Evolutionary conservation across 208 protist species (phyloP).

Genomic region (Leishmania tropica): DNA sequence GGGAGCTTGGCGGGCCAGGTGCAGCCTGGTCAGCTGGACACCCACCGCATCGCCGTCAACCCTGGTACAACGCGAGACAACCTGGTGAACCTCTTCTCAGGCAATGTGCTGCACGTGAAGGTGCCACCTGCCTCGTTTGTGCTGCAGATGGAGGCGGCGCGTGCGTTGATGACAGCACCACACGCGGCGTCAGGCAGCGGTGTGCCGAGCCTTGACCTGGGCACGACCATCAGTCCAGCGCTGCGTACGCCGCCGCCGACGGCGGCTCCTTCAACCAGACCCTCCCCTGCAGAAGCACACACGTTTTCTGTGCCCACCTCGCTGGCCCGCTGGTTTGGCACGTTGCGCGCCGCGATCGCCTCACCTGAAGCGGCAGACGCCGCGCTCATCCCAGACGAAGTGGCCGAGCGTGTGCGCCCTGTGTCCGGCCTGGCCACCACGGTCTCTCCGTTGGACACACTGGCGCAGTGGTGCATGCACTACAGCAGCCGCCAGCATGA

Average conservation of each 20-base stretch:
- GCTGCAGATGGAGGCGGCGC: slow-evolving; percentile 36
- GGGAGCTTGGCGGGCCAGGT: slow-evolving; percentile 42
- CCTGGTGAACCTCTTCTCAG: slow-evolving; percentile 59
- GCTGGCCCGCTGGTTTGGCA: background rate
- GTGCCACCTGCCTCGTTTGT: slow-evolving; percentile 78
- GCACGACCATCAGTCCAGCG: background rate
- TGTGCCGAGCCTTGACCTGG: slow-evolving; percentile 1
- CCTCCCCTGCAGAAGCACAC: background rate
- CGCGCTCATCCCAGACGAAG: slow-evolving; percentile 10
- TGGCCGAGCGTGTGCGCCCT: slow-evolving; percentile 5
- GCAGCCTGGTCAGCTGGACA: slow-evolving; percentile 48
- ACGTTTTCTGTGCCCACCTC: background rate
- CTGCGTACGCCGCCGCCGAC: background rate
- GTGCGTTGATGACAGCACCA: slow-evolving; percentile 1
- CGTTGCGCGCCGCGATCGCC: background rate
- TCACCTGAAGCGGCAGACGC: background rate
- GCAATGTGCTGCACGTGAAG: slow-evolving; percentile 82
- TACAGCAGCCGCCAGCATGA: slow-evolving; percentile 70
- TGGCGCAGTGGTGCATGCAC: slow-evolving; percentile 35
- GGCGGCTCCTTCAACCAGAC: background rate
- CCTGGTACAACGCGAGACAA: slow-evolving; percentile 79
- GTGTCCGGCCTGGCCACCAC: background rate
- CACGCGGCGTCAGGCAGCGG: background rate
- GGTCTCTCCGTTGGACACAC: background rate
- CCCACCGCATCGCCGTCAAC: slow-evolving; percentile 76